Evolutionary conservation across 2,329 filamentous ascomycete species (phyloP), one percentile per base, ranked within the genome.

Genomic region (Pseudofabraea citricarpa): DNA sequence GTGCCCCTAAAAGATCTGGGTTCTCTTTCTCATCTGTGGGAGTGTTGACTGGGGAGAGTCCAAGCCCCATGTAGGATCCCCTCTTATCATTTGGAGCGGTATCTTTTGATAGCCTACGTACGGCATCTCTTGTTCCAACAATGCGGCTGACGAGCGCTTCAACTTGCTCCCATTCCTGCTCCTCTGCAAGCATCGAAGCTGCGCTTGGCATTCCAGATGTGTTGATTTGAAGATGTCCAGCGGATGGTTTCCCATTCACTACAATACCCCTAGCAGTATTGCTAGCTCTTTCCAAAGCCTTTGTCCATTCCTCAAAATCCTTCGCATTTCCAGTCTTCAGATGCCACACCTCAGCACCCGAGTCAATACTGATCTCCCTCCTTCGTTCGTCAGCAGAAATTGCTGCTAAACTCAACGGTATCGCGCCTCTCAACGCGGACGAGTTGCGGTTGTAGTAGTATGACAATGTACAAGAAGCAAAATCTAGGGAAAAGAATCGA

Each of bases 391-490:
- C 90, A 6, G 89, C 89, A 3, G 90, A 87, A 46, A 98, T 86
- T 4, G 89, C 93, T 13, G 93, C 93, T 40, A 98, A 70, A 20
- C 89, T 93, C 7, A 98, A 74, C 0, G 93, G 93, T 40, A 98
- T 93, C 6, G 93, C 90, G 15, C 93, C 93, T 47, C 93, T 81
- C 33, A 98, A 72, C 1, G 91, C 90, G 5, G 91, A 94, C 5
- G 91, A 95, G 60, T 94, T 91, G 36, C 89, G 85, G 63, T 91
- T 93, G 61, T 94, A 87, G 62, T 96, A 98, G 69, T 98, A 98
- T 0, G 93, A 97, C 23, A 98, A 71, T 0, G 93, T 97, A 49
- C 87, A 95, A 0, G 91, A 90, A 4, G 86, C 90, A 61, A 90
- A 97, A 64, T 98, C 93, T 43, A 98, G 74, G 0, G 91, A 96